Conservation (phyloP, 2,329 filamentous ascomycete genomes). For the Hypoxylon sp. region DNA sequence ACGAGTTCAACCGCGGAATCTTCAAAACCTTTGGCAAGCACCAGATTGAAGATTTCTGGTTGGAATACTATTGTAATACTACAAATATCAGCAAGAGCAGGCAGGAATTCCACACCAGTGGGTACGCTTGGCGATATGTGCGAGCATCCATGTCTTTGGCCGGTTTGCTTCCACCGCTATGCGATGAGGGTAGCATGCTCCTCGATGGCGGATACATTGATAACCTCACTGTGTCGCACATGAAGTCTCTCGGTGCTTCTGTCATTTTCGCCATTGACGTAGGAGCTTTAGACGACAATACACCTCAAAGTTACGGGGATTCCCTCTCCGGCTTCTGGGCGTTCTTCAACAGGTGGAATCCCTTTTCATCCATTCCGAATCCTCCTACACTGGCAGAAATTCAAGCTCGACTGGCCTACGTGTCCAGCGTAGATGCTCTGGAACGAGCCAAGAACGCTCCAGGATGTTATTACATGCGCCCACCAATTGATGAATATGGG, state of each 20-base stretch:
- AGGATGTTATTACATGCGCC: slow-evolving; percentile 95
- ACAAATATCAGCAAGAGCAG: slow-evolving; percentile 97
- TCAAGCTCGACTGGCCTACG: slow-evolving; percentile 93
- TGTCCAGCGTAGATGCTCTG: slow-evolving; percentile 92
- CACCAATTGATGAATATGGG: slow-evolving; percentile 91
- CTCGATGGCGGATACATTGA: slow-evolving; percentile 97
- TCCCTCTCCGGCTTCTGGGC: slow-evolving; percentile 96
- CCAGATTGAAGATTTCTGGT: slow-evolving; percentile 99
- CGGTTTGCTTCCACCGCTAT: slow-evolving; percentile 90
- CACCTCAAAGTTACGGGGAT: slow-evolving; percentile 92
- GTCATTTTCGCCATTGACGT: slow-evolving; percentile 97
- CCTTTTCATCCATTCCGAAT: slow-evolving; percentile 88
- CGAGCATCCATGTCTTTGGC: slow-evolving; percentile 97
- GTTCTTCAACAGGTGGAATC: slow-evolving; percentile 95
- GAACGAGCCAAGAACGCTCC: slow-evolving; percentile 92
- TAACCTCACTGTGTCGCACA: slow-evolving; percentile 95
- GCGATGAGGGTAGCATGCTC: slow-evolving; percentile 96
- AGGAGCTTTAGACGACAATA: slow-evolving; percentile 90
- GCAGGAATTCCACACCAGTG: slow-evolving; percentile 92
- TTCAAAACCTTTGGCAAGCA: slow-evolving; percentile 98
- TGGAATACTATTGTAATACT: slow-evolving; percentile 99
- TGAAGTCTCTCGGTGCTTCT: slow-evolving; percentile 93
- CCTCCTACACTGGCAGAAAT: slow-evolving; percentile 96
- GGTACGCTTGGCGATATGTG: slow-evolving; percentile 98
- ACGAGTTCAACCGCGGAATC: slow-evolving; percentile 98